phyloP scores from a whole-genome alignment of 352 stramenopile genomes.

The Pythium sp. region DNA sequence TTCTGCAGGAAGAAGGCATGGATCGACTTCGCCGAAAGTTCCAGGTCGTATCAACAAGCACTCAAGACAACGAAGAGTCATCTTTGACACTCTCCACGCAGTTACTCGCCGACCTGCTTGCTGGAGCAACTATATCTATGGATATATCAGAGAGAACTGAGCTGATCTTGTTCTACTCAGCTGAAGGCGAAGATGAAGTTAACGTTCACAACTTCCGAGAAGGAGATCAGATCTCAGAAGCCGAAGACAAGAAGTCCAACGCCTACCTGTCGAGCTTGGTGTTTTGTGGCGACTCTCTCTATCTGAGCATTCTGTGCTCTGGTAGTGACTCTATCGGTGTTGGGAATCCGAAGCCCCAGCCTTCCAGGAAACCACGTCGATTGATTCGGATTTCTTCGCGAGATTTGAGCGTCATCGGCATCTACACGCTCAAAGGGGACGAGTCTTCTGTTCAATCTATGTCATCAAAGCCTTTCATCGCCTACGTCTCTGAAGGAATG shows the following conservation, averaged over 20 bases:
- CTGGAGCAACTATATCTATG: slow-evolving; percentile 12
- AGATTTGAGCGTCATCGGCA: slow-evolving; percentile 16
- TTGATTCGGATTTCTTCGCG: slow-evolving; percentile 28
- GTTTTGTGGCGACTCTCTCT: slow-evolving; percentile 39
- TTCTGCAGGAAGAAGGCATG: slow-evolving; percentile 30
- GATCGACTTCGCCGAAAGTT: slow-evolving; percentile 22
- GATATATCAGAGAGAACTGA: slow-evolving; percentile 24
- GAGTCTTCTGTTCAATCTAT: slow-evolving; percentile 1
- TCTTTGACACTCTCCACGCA: slow-evolving; percentile 21
- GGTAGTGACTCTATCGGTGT: slow-evolving; percentile 16
- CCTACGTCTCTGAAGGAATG: slow-evolving; percentile 50
- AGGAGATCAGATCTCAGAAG: slow-evolving; percentile 29
- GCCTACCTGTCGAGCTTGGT: slow-evolving; percentile 52
- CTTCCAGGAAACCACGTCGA: slow-evolving; percentile 13
- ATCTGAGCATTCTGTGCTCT: slow-evolving; percentile 42
- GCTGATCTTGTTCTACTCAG: slow-evolving; percentile 28
- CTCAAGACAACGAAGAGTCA: slow-evolving; percentile 10
- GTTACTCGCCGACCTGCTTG: slow-evolving; percentile 28
- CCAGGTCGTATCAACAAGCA: slow-evolving; percentile 2
- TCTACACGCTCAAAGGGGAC: slow-evolving; percentile 3
- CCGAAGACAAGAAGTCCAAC: slow-evolving; percentile 27
- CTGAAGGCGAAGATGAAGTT: slow-evolving; percentile 15
- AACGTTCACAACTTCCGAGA: slow-evolving; percentile 23
- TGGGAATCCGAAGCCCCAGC: slow-evolving; percentile 12
- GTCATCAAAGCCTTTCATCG: slow-evolving; percentile 28